Conservation (phyloP, 148 eudicot genomes). For the Silene conica region DNA sequence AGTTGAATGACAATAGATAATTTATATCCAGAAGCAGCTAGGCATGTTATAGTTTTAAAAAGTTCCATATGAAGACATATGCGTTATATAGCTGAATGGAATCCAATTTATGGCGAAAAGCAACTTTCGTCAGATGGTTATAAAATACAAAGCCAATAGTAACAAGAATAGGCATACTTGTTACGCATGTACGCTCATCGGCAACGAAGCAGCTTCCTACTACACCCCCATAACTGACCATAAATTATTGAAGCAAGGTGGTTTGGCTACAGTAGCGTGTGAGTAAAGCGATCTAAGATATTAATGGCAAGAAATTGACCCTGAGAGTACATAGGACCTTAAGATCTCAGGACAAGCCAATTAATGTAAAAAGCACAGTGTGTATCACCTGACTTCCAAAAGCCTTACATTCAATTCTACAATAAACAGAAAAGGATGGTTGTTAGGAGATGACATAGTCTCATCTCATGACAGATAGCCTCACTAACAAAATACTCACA, state of each 20-base stretch:
- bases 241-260: neutral
- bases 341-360: neutral
- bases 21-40: no score
- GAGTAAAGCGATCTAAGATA: slow-evolving; percentile 15
- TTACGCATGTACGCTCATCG: neutral
- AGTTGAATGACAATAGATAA: neutral
- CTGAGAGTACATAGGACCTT: slow-evolving; percentile 2
- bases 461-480: slow-evolving; percentile 13
- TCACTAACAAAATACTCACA: slow-evolving; percentile 16
- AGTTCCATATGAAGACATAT: no score
- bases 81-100: slow-evolving; percentile 7
- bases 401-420: slow-evolving; percentile 7
- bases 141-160: neutral
- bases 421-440: slow-evolving; percentile 14
- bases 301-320: slow-evolving; percentile 16
- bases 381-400: slow-evolving; percentile 18
- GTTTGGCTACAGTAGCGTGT: neutral
- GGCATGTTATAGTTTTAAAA: no score
- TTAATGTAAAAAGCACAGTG: slow-evolving; percentile 6
- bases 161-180: neutral
- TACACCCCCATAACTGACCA: neutral
- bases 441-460: slow-evolving; percentile 4
- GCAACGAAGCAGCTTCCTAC: neutral
- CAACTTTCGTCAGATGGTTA: neutral
- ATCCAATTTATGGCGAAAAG: slow-evolving; percentile 15